Evolutionary conservation across 352 stramenopile genomes (phyloP).

Genomic region (Elongisporangium undulatum): DNA sequence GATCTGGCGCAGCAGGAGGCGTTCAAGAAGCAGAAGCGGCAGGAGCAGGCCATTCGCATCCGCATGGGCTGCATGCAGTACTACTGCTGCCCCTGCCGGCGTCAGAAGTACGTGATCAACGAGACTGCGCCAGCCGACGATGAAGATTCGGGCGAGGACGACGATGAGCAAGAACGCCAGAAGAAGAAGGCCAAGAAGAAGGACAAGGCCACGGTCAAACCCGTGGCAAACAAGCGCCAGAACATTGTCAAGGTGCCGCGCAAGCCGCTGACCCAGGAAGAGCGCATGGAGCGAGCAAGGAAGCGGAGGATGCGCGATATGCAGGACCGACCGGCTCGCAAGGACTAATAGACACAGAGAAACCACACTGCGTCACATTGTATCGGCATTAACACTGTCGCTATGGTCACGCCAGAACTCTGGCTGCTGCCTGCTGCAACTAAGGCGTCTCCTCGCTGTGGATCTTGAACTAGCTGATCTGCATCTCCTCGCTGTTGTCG

Average conservation of each 20-base stretch:
- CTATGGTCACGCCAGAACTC: too few species aligned
- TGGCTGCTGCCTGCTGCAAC: too few species aligned
- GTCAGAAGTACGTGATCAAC: slow-evolving; percentile 52
- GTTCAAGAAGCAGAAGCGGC: slow-evolving; percentile 42
- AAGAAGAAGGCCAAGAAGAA: slow-evolving; percentile 19
- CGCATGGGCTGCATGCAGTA: slow-evolving; percentile 67
- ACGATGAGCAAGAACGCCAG: slow-evolving; percentile 25
- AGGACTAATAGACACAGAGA: too few species aligned
- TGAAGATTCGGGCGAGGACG: slow-evolving; percentile 30
- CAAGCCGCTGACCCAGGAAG: slow-evolving; percentile 63
- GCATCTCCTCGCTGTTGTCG: too few species aligned
- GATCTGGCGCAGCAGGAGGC: slow-evolving; percentile 27
- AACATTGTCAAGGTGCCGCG: slow-evolving; percentile 54
- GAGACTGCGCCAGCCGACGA: slow-evolving; percentile 22
- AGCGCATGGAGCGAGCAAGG: slow-evolving; percentile 54
- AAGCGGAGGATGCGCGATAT: slow-evolving; percentile 63
- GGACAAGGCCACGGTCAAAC: slow-evolving; percentile 12
- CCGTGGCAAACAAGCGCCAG: slow-evolving; percentile 23
- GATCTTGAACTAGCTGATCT: too few species aligned
- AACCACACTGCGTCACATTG: too few species aligned
- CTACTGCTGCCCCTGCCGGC: slow-evolving; percentile 57
- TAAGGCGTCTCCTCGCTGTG: too few species aligned
- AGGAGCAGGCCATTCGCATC: slow-evolving; percentile 50
- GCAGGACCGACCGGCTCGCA: slow-evolving; percentile 58
- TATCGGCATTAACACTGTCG: too few species aligned